Evolutionary conservation across 1,139 yeast genomes (phyloP).

Genomic region (Wickerhamomyces sp.): DNA sequence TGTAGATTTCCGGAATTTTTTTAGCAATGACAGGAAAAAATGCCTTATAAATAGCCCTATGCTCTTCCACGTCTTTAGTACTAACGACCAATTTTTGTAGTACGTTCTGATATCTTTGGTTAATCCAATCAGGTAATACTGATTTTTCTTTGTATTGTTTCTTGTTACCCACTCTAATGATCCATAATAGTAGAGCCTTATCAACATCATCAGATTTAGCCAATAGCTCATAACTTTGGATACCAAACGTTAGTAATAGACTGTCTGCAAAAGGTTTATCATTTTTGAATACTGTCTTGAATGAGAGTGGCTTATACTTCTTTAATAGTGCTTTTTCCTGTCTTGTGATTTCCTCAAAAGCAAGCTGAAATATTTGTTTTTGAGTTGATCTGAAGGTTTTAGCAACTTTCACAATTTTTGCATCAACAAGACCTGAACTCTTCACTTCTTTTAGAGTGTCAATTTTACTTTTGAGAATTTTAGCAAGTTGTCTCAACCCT

Average conservation of each 20-base stretch:
- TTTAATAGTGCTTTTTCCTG: constrained; percentile 48
- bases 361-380: constrained; percentile 38
- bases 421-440: constrained; percentile 9
- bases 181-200: constrained; percentile 58
- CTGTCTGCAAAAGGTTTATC: constrained; percentile 55
- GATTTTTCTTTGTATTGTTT: constrained; percentile 31
- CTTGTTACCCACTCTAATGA: constrained; percentile 54
- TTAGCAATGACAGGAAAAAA: constrained; percentile 49
- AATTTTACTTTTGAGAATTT: constrained; percentile 47
- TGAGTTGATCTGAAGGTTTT: constrained; percentile 42
- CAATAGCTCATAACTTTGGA: constrained; percentile 49
- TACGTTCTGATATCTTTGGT: constrained; percentile 39
- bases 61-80: constrained; percentile 51
- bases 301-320: constrained; percentile 41
- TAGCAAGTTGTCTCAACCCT: constrained; percentile 52
- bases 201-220: constrained; percentile 45
- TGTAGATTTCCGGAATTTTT: constrained; percentile 59
- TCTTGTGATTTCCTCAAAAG: constrained; percentile 44
- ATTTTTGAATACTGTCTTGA: constrained; percentile 52
- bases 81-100: constrained; percentile 35
- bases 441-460: constrained; percentile 28
- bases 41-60: constrained; percentile 47
- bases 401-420: constrained; percentile 27
- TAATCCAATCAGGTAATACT: constrained; percentile 51
- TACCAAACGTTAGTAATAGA: constrained; percentile 52